A percentile compares a stretch with the other conserved stretches of the same genome.
These are phyloP conservation scores for Dipteronia sinensis DNA, from an alignment of 345 rosid genomes.

Conservation along the genomic window DNA sequence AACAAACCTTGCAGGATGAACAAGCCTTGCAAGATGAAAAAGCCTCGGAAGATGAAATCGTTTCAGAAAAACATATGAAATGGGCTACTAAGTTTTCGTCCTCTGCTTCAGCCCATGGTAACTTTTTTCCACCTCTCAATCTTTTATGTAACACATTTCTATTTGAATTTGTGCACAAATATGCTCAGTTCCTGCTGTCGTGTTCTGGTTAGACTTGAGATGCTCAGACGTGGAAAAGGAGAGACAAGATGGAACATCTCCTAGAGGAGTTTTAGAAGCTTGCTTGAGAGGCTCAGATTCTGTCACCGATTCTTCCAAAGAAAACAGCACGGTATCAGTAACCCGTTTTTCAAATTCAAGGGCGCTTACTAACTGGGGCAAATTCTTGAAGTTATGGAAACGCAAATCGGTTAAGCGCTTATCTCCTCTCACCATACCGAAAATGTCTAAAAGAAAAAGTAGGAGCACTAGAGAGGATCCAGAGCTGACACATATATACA, in stretches of 20 bases:
- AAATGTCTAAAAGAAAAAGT: slow-evolving; percentile 40
- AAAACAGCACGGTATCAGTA: slow-evolving; percentile 19
- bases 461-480: slow-evolving; percentile 44
- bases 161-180: background rate
- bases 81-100: slow-evolving; percentile 32
- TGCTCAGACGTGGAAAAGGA: slow-evolving; percentile 43
- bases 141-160: background rate
- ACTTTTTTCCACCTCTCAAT: background rate
- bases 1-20: too few species aligned
- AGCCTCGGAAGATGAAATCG: slow-evolving; percentile 22
- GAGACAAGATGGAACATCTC: slow-evolving; percentile 52
- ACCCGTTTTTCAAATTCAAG: slow-evolving; percentile 28
- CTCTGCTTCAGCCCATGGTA: slow-evolving; percentile 68
- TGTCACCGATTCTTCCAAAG: slow-evolving; percentile 16
- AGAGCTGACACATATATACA: slow-evolving; percentile 51
- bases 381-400: slow-evolving; percentile 70
- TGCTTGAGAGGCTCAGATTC: slow-evolving; percentile 37
- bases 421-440: slow-evolving; percentile 39
- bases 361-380: slow-evolving; percentile 62
- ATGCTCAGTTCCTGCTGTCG: slow-evolving; percentile 17
- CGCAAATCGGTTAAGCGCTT: slow-evolving; percentile 54
- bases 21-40: slow-evolving; percentile 17
- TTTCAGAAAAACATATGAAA: slow-evolving; percentile 35
- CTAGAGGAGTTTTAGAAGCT: slow-evolving; percentile 71
- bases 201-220: slow-evolving; percentile 50